Base-by-base conservation (phyloP, 1,284 basidiomycete genomes). In the Marasmius tenuissimus region DNA sequence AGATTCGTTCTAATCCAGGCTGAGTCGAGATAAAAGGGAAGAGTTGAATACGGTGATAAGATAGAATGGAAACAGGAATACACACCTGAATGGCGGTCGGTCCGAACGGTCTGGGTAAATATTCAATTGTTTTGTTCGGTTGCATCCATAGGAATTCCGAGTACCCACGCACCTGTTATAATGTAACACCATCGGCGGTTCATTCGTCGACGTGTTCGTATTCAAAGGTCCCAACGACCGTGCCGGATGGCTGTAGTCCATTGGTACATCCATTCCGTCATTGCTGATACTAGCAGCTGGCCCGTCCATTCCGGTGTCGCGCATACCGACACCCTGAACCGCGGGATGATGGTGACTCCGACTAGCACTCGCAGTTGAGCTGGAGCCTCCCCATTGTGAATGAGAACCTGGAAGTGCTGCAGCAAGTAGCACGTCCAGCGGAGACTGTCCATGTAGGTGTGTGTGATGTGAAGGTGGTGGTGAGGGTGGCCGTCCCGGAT, bases 1-100 rank as follows among this genome's bases (percentile, higher is more conserved):
- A 62, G n/a, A 62, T 62, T 18, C 59, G 61, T 20, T 62, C 61
- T 22, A 62, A 35, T 8, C 61, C 61, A 48, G 61, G 61, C 57
- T 62, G 40, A 16, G 27, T 18, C 9, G 9, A 50, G 11, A n/a
- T 39, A 27, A 27, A 22, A 40, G 22, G n/a, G 40, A 39, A 52
- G 40, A 52, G 7, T 10, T 10, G 38, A 22, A 52, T n/a, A 20
- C 40, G 34, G n/a, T n/a, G n/a, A 20, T 20, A 9, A 20, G 49
- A 6, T 22, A 38, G 52, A 48, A 37, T 53, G 7, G 27, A 37
- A 35, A 45, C 33, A 60, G 8, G 11, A 20, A 51, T 11, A 54
- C 52, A 3, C 34, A 61, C 60, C 39, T 61, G 59, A 47, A 60
- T 61, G 18, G 62, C 62, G 16, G 62, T 63, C 33, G 62, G 62